These are phyloP conservation scores for Colletotrichum viniferum DNA, from an alignment of 2,329 filamentous ascomycete genomes.

Conservation along the genomic window DNA sequence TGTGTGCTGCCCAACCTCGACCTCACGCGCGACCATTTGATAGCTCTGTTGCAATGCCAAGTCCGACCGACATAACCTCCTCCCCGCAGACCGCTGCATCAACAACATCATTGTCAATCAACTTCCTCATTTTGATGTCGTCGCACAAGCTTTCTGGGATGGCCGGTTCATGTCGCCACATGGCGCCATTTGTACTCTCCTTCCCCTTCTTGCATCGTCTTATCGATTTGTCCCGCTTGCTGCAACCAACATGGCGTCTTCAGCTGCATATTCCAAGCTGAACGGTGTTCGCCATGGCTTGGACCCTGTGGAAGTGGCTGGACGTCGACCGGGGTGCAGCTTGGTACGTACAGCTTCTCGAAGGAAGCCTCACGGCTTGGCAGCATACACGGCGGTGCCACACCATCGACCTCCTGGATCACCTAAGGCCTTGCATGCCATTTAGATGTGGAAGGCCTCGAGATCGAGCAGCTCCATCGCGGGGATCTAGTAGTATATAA, in stretches of 20 bases:
- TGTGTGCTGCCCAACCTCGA: background rate
- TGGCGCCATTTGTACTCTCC: constrained; percentile 17
- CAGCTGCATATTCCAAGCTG: background rate
- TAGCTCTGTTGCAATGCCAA: constrained; percentile 20
- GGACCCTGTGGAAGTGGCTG: background rate
- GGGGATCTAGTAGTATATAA: background rate
- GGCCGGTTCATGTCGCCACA: constrained; percentile 1
- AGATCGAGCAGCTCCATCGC: background rate
- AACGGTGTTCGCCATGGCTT: background rate
- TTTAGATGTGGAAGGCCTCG: background rate
- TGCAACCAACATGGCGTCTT: background rate
- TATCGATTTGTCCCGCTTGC: background rate
- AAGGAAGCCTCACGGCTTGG: background rate
- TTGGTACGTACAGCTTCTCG: background rate
- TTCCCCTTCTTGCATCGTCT: constrained; percentile 17
- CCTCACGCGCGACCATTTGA: background rate
- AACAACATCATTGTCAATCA: background rate
- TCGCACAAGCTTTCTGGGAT: background rate
- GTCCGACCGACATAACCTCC: background rate
- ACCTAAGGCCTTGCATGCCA: background rate
- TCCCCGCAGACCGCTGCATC: background rate
- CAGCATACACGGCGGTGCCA: background rate
- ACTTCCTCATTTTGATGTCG: constrained; percentile 4
- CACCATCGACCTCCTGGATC: background rate
- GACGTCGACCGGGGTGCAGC: background rate